These are phyloP conservation scores for Puccinia hordei DNA, from an alignment of 1,284 basidiomycete species.

Conservation along the genomic window DNA sequence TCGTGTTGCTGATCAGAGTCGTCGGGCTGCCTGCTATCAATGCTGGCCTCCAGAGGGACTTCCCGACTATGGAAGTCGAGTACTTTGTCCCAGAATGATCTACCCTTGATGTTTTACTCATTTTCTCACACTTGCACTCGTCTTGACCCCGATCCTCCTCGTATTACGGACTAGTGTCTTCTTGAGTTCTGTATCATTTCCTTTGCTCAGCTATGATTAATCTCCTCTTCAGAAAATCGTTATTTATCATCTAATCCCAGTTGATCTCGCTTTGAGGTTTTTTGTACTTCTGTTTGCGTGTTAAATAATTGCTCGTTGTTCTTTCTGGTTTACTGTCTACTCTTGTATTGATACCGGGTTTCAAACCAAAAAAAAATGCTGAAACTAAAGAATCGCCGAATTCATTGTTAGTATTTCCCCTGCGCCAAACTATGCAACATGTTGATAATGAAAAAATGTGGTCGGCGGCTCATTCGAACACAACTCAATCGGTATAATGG, in stretches of 20 bases:
- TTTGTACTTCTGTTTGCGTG: not conserved
- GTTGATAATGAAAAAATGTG: no score
- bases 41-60: conserved; percentile 34
- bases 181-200: not conserved
- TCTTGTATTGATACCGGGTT: not conserved
- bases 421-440: no score
- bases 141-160: not conserved
- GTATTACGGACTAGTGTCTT: not conserved
- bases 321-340: not conserved
- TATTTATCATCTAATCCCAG: no score
- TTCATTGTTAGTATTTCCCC: no score
- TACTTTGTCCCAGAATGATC: conserved; percentile 8
- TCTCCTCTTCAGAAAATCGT: no score
- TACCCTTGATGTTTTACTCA: not conserved
- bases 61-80: conserved; percentile 44
- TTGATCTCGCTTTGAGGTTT: no score
- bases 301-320: not conserved
- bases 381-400: conserved; percentile 1
- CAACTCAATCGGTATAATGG: no score
- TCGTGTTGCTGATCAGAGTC: conserved; percentile 40
- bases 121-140: not conserved
- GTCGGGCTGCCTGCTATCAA: conserved; percentile 42
- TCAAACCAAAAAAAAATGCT: not conserved
- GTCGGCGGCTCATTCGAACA: no score
- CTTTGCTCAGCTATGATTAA: no score